Percentiles rank a stretch among this genome's conserved stretches.
phyloP scores from a whole-genome alignment of 2,329 filamentous ascomycete genomes.

The Leptographium wingfieldii region DNA sequence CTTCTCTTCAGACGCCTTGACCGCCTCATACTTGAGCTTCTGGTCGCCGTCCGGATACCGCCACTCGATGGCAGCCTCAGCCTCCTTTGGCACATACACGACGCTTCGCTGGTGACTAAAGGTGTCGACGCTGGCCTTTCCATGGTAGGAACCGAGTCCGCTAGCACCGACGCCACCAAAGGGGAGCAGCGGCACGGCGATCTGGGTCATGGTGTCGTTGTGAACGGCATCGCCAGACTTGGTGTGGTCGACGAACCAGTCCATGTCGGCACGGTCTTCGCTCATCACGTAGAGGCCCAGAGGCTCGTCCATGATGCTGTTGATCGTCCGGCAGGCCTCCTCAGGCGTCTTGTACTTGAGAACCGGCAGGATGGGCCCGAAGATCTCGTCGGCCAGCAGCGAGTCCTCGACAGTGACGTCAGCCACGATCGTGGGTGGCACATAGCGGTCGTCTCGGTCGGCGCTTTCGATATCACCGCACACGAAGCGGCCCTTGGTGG shows the following conservation, averaged over 20 bases:
- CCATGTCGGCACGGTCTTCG: conserved; percentile 20
- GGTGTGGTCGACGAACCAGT: conserved; percentile 22
- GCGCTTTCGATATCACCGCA: not conserved
- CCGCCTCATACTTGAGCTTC: not conserved
- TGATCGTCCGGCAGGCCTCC: conserved; percentile 17
- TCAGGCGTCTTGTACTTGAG: conserved; percentile 18
- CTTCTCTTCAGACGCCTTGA: not conserved
- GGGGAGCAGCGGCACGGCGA: conserved; percentile 26
- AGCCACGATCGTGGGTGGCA: conserved; percentile 26
- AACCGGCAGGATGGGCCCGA: conserved; percentile 30
- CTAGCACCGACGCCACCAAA: conserved; percentile 35
- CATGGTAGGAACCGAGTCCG: conserved; percentile 22
- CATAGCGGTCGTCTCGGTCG: conserved; percentile 17
- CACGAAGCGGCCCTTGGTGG: conserved; percentile 22
- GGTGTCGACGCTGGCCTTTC: conserved; percentile 31
- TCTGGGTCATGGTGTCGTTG: conserved; percentile 35
- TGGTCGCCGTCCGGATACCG: not conserved
- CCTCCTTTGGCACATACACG: conserved; percentile 19
- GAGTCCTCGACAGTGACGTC: conserved; percentile 23
- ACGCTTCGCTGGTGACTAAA: conserved; percentile 28
- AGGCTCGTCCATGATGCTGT: conserved; percentile 18
- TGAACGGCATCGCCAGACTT: conserved; percentile 38
- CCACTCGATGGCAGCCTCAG: not conserved
- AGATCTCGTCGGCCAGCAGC: conserved; percentile 31
- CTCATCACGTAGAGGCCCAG: conserved; percentile 30